These are phyloP conservation scores for Passiflora organensis DNA, from an alignment of 345 rosid genomes.

Conservation along the genomic window DNA sequence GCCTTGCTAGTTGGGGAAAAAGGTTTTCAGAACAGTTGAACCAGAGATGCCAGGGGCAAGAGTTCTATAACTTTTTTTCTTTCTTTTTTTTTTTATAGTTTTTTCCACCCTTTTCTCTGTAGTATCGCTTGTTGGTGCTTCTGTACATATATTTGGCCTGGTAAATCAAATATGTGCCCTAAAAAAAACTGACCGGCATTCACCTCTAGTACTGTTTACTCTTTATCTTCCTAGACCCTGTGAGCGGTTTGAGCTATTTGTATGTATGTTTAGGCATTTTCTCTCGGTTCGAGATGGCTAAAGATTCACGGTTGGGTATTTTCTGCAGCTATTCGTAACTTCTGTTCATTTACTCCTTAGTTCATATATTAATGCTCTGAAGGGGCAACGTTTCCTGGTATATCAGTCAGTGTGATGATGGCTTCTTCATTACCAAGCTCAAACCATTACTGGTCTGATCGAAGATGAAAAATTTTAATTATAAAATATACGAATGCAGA, in stretches of 20 bases:
- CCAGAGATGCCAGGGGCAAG: constrained; percentile 7
- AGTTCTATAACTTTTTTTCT: not conserved
- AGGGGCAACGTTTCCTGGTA: no score
- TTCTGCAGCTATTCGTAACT: no score
- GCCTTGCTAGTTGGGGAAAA: constrained; percentile 4
- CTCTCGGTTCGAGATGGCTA: not conserved
- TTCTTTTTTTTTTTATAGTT: no score
- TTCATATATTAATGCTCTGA: no score
- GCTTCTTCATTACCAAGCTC: no score
- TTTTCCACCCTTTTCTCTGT: constrained; percentile 8
- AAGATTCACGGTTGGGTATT: not conserved
- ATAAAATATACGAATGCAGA: no score
- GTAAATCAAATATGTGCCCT: constrained; percentile 14
- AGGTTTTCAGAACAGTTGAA: constrained; percentile 7
- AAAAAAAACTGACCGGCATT: constrained; percentile 5
- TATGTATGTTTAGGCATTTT: constrained; percentile 9
- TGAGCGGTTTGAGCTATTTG: constrained; percentile 5
- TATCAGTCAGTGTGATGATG: no score
- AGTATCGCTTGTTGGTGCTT: constrained; percentile 9
- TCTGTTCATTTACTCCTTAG: no score
- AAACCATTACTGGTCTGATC: no score
- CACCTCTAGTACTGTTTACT: not conserved
- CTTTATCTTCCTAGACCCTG: not conserved
- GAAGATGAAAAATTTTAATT: no score
- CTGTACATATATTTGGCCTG: constrained; percentile 24